Evolutionary conservation across 2,329 filamentous ascomycete species (phyloP).

Genomic region (Beauveria sp.): DNA sequence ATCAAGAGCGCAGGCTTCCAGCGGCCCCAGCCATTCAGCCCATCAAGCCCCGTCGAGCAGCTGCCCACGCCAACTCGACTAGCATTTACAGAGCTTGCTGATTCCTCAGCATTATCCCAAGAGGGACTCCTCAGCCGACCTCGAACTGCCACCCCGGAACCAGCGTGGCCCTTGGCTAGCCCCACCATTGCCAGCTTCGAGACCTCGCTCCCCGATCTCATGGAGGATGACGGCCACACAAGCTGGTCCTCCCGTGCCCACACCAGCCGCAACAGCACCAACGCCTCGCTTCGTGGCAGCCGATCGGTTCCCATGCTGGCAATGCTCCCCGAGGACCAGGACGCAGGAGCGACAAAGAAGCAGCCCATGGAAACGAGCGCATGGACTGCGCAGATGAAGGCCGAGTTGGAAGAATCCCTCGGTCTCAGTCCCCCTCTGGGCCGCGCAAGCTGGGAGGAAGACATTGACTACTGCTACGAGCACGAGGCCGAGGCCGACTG

Average conservation of each 20-base stretch:
- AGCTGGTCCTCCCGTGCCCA: conserved; percentile 30
- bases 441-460: conserved; percentile 56
- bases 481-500: conserved; percentile 60
- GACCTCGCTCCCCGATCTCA: conserved; percentile 47
- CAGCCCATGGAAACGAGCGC: conserved; percentile 9
- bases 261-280: conserved; percentile 39
- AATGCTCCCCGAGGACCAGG: conserved; percentile 31
- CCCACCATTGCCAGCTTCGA: conserved; percentile 27
- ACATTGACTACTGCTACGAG: conserved; percentile 65
- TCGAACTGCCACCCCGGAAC: conserved; percentile 31
- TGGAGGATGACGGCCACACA: conserved; percentile 53
- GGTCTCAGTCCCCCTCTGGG: conserved; percentile 23
- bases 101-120: conserved; percentile 20
- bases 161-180: conserved; percentile 33
- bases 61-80: conserved; percentile 13
- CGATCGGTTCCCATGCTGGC: conserved; percentile 49
- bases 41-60: conserved; percentile 18
- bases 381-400: background rate
- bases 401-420: conserved; percentile 16
- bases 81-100: conserved; percentile 8
- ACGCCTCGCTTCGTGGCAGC: conserved; percentile 46
- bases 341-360: background rate
- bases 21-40: conserved; percentile 35
- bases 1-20: conserved; percentile 38
- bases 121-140: conserved; percentile 30